Evolutionary conservation across 2,329 filamentous ascomycete genomes (phyloP).

Genomic region (Zasmidium angulare): DNA sequence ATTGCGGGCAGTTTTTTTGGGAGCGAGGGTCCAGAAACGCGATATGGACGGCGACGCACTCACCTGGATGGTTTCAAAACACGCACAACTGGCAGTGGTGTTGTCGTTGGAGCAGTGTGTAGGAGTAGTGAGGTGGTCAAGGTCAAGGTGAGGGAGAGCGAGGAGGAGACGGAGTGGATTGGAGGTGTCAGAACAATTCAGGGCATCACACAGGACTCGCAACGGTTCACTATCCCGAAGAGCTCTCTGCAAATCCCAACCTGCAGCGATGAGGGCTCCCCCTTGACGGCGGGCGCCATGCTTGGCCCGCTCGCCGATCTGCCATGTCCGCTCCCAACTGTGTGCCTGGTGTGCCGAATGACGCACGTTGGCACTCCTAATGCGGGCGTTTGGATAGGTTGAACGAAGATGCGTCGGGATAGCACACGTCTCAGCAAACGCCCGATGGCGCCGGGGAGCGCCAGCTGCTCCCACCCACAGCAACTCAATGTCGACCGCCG

Average conservation of each 20-base stretch:
- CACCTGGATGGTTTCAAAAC: neutral
- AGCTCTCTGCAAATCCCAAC: neutral
- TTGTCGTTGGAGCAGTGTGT: too few species aligned
- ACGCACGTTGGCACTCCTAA: conserved; percentile 7
- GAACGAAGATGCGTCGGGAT: conserved; percentile 9
- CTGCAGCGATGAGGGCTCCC: neutral
- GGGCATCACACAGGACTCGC: neutral
- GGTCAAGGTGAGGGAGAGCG: too few species aligned
- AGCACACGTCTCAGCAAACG: conserved; percentile 7
- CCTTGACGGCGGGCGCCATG: neutral
- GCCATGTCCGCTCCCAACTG: neutral
- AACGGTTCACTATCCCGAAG: neutral
- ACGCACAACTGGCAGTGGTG: neutral
- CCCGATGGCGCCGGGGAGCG: neutral
- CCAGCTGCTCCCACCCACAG: conserved; percentile 3
- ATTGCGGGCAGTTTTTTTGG: neutral
- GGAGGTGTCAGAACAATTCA: neutral
- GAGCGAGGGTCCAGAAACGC: neutral
- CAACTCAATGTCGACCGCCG: neutral
- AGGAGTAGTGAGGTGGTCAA: too few species aligned
- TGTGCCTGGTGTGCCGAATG: conserved; percentile 1
- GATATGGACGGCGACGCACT: neutral
- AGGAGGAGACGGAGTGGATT: too few species aligned
- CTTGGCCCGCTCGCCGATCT: conserved; percentile 10
- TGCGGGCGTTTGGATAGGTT: conserved; percentile 3